Evolutionary conservation across 768 basidiomycete species (phyloP).

Genomic region (Suillus alpinus): DNA sequence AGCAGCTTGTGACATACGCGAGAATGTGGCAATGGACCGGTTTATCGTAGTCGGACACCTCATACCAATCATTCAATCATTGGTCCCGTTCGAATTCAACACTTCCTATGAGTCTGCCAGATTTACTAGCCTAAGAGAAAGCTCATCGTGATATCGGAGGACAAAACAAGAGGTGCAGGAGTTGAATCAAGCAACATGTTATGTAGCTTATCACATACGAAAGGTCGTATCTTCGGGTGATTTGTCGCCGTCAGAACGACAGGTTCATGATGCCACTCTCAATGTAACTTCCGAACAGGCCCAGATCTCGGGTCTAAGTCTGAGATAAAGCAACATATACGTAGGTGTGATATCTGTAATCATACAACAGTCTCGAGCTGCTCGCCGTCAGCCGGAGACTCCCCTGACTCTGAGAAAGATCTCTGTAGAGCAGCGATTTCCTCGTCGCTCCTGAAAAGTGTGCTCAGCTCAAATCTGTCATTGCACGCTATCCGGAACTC

Average conservation of each 20-base stretch:
- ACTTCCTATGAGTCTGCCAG: too few relatives aligned
- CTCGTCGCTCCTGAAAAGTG: constrained; percentile 56
- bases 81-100: too few relatives aligned
- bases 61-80: too few relatives aligned
- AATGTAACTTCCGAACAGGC: neutral
- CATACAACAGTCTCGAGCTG: neutral
- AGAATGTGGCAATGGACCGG: too few relatives aligned
- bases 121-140: too few relatives aligned
- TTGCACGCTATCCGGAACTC: constrained; percentile 62
- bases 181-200: too few relatives aligned
- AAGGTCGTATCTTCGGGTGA: neutral
- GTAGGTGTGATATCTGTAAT: neutral
- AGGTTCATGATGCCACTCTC: neutral
- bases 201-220: neutral
- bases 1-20: too few relatives aligned
- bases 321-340: neutral
- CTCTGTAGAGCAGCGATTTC: constrained; percentile 46
- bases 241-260: neutral
- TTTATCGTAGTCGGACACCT: too few relatives aligned
- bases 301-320: neutral
- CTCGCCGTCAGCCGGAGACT: constrained; percentile 6
- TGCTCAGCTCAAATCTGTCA: constrained; percentile 55
- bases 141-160: too few relatives aligned
- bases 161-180: too few relatives aligned
- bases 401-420: constrained; percentile 18